Base-by-base conservation (phyloP, 192 early-diverging fungal species). In the Rhizophagus prolifer region DNA sequence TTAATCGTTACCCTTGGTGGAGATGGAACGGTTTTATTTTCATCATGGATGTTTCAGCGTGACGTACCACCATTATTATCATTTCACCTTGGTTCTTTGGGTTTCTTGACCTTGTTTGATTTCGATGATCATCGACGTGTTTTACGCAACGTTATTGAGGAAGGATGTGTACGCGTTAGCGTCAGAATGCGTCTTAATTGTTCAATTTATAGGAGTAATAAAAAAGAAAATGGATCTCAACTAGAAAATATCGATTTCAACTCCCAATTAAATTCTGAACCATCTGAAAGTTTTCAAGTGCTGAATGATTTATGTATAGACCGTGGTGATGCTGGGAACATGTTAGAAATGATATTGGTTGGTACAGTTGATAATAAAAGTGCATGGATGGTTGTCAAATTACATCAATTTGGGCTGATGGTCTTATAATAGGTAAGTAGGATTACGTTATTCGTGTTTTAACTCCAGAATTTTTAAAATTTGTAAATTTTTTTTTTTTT, bases 361-460 rank as follows among this genome's bases (percentile, higher is more conserved):
- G 0, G 14, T 54, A n/a, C n/a, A n/a, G n/a, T n/a, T n/a, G n/a
- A n/a, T n/a, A n/a, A n/a, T n/a, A n/a, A n/a, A n/a, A 62, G 31
- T 94, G 88, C 83, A 95, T 90, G 16, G 85, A 86, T 36, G 92
- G 91, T 23, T 84, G 86, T 46, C 93, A 94, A 71, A 85, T 98
- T 21, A 97, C 97, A 0, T 96, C 95, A 0, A 93, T 97, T n/a
- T 91, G 95, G 76, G 97, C 97, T 0, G 97, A 98, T 75, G 97
- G 97, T 6, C 82, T 98, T 75, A 92, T 94, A 26, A 85, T 99
- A 6, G 50, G 50, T 54, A 54, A 54, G 5, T 21, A 21, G 21
- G 5, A 1, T 19, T 2, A 47, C 12, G 14, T 38, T 44, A 44
- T 12, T 44, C 10, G 41, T 12, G 10, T 44, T 44, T 44, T 34